Conservation (phyloP, 371 early-diverging fungal species). For the Cokeromyces recurvatus region DNA sequence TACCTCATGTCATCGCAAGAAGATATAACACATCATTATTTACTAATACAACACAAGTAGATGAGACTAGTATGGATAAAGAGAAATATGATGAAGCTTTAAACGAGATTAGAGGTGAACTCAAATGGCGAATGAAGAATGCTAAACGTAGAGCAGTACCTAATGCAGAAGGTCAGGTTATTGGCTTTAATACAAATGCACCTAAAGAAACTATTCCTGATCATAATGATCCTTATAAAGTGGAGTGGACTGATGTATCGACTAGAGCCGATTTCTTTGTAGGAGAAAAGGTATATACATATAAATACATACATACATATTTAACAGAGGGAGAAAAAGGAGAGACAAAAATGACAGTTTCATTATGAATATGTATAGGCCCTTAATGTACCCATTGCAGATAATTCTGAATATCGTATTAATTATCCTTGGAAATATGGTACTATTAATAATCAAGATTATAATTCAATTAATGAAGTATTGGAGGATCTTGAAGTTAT, state of each 20-base stretch:
- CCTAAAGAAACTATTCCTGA: slow-evolving; percentile 71
- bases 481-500: slow-evolving; percentile 75
- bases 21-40: not conserved
- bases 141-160: slow-evolving; percentile 74
- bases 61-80: slow-evolving; percentile 4
- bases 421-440: slow-evolving; percentile 73
- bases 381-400: slow-evolving; percentile 33
- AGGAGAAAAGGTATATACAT: slow-evolving; percentile 54
- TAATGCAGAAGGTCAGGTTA: slow-evolving; percentile 70
- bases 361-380: slow-evolving; percentile 17
- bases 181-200: slow-evolving; percentile 66
- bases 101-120: slow-evolving; percentile 53
- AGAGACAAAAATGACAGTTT: not conserved
- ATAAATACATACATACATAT: too few relatives aligned
- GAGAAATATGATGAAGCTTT: slow-evolving; percentile 28
- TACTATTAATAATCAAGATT: slow-evolving; percentile 70
- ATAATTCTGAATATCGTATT: slow-evolving; percentile 34
- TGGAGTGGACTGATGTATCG: slow-evolving; percentile 73
- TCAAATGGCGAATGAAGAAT: slow-evolving; percentile 71
- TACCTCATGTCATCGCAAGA: slow-evolving; percentile 82
- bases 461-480: slow-evolving; percentile 57
- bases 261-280: slow-evolving; percentile 44
- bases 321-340: not conserved
- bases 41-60: not conserved
- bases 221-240: slow-evolving; percentile 86